Conservation (phyloP, 805 yeast species). For the Wickerhamiella allomyrinae region DNA sequence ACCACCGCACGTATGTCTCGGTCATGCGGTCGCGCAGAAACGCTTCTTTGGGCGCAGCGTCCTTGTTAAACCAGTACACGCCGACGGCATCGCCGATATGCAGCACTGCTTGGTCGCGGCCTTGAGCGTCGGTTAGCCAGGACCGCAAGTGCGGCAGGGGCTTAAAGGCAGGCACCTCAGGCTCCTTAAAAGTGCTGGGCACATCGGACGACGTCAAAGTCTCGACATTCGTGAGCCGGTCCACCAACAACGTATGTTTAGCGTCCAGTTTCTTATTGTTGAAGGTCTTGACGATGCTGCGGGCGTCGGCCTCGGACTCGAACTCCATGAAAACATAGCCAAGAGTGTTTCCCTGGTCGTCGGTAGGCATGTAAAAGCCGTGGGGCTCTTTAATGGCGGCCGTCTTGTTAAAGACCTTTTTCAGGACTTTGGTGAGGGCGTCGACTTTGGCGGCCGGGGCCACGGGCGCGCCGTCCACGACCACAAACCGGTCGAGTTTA, state of each 20-base stretch:
- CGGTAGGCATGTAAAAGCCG: conserved; percentile 70
- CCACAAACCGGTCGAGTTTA: conserved; percentile 61
- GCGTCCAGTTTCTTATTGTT: conserved; percentile 87
- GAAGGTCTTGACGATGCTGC: conserved; percentile 61
- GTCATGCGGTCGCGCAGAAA: conserved; percentile 78
- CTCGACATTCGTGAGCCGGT: conserved; percentile 39
- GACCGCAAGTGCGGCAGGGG: conserved; percentile 70
- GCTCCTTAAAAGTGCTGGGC: conserved; percentile 47
- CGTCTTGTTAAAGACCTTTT: conserved; percentile 60
- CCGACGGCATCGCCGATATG: conserved; percentile 72
- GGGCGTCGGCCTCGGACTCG: conserved; percentile 50
- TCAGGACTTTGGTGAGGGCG: conserved; percentile 69
- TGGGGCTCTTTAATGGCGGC: conserved; percentile 49
- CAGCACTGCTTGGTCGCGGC: conserved; percentile 79
- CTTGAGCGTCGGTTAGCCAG: conserved; percentile 80
- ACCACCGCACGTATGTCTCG: conserved; percentile 72
- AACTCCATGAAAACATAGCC: conserved; percentile 77
- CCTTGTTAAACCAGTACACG: conserved; percentile 71
- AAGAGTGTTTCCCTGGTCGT: conserved; percentile 55
- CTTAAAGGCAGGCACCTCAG: conserved; percentile 55
- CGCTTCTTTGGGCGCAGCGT: conserved; percentile 57
- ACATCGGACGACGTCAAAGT: conserved; percentile 29
- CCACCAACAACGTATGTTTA: conserved; percentile 77
- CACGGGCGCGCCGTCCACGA: conserved; percentile 90
- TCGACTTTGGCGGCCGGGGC: conserved; percentile 85